Evolutionary conservation across 78 protist species (phyloP).

Genomic region (Dictyostelium purpureum): DNA sequence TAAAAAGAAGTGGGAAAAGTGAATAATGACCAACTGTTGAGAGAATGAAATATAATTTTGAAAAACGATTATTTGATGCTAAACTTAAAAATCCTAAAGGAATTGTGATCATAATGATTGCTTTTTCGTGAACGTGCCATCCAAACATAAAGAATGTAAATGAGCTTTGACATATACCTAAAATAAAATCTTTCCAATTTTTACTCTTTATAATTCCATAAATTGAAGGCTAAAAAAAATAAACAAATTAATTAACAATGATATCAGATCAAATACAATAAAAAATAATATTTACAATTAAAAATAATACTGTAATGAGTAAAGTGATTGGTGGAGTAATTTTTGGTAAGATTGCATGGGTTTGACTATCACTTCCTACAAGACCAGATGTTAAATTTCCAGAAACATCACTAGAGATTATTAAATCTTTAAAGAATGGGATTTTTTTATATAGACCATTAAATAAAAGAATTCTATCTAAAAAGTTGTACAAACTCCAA

Average conservation of each 20-base stretch:
- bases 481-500: constrained; percentile 91
- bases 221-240: constrained; percentile 38
- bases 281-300: constrained; percentile 27
- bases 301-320: constrained; percentile 30
- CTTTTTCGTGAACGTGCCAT: constrained; percentile 99
- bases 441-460: background rate
- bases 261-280: background rate
- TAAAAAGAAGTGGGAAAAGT: constrained; percentile 51
- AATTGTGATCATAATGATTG: constrained; percentile 82
- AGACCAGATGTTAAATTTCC: constrained; percentile 85
- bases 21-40: constrained; percentile 79
- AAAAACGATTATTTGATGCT: background rate
- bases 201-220: constrained; percentile 20
- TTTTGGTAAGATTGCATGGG: constrained; percentile 75
- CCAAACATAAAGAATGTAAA: constrained; percentile 90
- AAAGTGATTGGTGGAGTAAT: constrained; percentile 77
- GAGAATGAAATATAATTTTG: constrained; percentile 47
- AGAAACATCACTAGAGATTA: background rate
- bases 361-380: constrained; percentile 71
- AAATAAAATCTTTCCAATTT: constrained; percentile 8
- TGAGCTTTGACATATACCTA: constrained; percentile 52
- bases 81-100: constrained; percentile 64
- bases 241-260: background rate
- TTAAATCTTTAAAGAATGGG: background rate
- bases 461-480: constrained; percentile 66